phyloP scores from a whole-genome alignment of 257 asterid species.

The Henckelia pumila region DNA sequence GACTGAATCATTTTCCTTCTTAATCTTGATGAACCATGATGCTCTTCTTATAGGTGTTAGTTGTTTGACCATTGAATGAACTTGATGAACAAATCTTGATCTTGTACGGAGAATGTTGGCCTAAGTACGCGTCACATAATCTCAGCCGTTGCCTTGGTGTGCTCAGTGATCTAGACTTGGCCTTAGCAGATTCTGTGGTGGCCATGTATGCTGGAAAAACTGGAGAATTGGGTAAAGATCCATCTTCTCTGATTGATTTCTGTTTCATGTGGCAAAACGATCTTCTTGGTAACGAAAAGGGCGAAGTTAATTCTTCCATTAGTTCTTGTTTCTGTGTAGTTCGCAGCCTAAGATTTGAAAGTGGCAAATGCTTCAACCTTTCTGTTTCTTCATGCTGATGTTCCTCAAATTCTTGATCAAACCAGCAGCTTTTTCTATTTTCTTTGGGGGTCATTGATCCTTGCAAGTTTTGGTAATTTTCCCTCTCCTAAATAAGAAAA shows the following conservation, averaged over 20 bases:
- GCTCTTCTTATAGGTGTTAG: slow-evolving; percentile 36
- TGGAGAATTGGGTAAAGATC: slow-evolving; percentile 60
- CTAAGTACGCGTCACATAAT: slow-evolving; percentile 53
- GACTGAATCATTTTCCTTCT: background rate
- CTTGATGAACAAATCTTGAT: slow-evolving; percentile 52
- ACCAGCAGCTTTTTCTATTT: slow-evolving; percentile 39
- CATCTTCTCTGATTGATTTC: slow-evolving; percentile 50
- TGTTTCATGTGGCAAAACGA: slow-evolving; percentile 60
- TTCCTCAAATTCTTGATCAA: slow-evolving; percentile 38
- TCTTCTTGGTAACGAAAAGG: slow-evolving; percentile 59
- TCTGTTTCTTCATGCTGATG: slow-evolving; percentile 34
- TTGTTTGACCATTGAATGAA: slow-evolving; percentile 42
- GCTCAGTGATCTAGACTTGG: slow-evolving; percentile 73
- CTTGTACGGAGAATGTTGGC: slow-evolving; percentile 57
- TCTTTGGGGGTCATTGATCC: slow-evolving; percentile 42
- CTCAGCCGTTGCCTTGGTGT: slow-evolving; percentile 68
- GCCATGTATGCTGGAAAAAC: slow-evolving; percentile 75
- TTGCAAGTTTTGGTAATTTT: slow-evolving; percentile 43
- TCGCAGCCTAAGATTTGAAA: slow-evolving; percentile 38
- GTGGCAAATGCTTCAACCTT: slow-evolving; percentile 32
- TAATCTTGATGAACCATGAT: slow-evolving; percentile 42
- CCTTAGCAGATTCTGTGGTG: slow-evolving; percentile 81
- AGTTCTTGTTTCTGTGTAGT: slow-evolving; percentile 36
- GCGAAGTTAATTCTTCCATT: slow-evolving; percentile 44
- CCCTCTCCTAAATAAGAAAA: slow-evolving; percentile 51